Conservation (phyloP, 805 yeast species). For the Zygoascus flipseniorum region DNA sequence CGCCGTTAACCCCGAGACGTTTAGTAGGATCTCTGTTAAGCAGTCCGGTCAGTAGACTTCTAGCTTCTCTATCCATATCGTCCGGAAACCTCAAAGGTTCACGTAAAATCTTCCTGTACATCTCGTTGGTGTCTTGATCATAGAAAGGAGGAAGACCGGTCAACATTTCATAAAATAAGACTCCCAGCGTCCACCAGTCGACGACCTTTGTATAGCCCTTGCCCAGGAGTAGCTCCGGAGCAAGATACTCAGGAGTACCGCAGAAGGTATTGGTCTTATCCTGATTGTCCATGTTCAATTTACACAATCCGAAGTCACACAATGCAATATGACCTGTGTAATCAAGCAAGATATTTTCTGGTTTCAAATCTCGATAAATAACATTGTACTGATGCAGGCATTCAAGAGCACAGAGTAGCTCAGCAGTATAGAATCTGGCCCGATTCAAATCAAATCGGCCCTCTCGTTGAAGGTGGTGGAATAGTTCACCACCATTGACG, state of each 20-base stretch:
- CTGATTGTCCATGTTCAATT: constrained; percentile 83
- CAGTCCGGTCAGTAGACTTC: constrained; percentile 64
- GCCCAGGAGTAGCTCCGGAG: constrained; percentile 86
- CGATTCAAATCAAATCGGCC: constrained; percentile 85
- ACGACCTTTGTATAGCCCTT: constrained; percentile 94
- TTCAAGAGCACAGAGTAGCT: constrained; percentile 85
- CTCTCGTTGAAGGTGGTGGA: constrained; percentile 86
- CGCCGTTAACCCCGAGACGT: constrained; percentile 72
- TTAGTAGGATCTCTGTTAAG: constrained; percentile 77
- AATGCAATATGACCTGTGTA: constrained; percentile 96
- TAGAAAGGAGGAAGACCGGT: constrained; percentile 96
- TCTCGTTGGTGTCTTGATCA: constrained; percentile 84
- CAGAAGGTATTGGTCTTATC: constrained; percentile 88
- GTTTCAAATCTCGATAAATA: constrained; percentile 91
- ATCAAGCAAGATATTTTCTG: constrained; percentile 89
- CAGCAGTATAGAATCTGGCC: constrained; percentile 90
- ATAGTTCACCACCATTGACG: constrained; percentile 94
- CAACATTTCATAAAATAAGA: constrained; percentile 82
- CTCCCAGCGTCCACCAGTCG: constrained; percentile 99
- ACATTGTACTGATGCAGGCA: constrained; percentile 85
- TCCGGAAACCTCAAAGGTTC: constrained; percentile 86
- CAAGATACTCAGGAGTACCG: constrained; percentile 96
- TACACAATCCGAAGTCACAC: constrained; percentile 95
- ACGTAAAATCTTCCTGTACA: constrained; percentile 89
- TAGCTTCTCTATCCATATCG: constrained; percentile 78